Percentiles rank a stretch among this genome's conserved stretches.
Evolutionary conservation across 2,329 filamentous ascomycete genomes (phyloP).

Genomic region (Biscogniauxia marginata): DNA sequence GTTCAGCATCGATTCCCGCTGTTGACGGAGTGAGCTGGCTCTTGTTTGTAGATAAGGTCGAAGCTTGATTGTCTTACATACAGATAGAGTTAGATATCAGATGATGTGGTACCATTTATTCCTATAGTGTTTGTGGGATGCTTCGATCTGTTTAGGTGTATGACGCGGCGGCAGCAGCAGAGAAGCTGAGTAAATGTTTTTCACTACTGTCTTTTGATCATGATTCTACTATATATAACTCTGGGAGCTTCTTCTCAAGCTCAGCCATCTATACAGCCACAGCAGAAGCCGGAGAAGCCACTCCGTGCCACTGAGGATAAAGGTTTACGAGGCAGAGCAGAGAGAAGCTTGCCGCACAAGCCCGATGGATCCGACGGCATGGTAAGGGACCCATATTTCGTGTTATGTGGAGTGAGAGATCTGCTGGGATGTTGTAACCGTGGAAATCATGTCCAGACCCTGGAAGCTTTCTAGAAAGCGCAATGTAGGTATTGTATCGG

Average conservation of each 20-base stretch:
- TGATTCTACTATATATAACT: background rate
- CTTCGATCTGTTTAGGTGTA: background rate
- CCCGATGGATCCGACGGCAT: slow-evolving; percentile 29
- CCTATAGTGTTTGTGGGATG: background rate
- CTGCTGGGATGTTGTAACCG: slow-evolving; percentile 25
- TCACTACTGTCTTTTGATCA: background rate
- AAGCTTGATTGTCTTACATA: background rate
- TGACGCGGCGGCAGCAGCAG: background rate
- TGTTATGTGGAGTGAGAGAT: slow-evolving; percentile 26
- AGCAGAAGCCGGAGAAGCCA: too few relatives aligned
- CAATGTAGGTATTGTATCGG: slow-evolving; percentile 4
- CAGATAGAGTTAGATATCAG: background rate
- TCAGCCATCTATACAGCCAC: too few relatives aligned
- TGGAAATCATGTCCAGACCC: slow-evolving; percentile 16
- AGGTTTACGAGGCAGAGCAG: slow-evolving; percentile 3
- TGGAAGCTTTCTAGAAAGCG: slow-evolving; percentile 21
- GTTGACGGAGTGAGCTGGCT: background rate
- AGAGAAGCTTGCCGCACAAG: slow-evolving; percentile 21
- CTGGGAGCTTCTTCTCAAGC: too few relatives aligned
- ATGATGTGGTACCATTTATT: background rate
- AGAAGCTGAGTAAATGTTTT: too few relatives aligned
- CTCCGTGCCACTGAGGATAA: slow-evolving; percentile 6
- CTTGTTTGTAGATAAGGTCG: background rate
- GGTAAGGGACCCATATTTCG: slow-evolving; percentile 28
- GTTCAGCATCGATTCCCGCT: background rate